phyloP scores from a whole-genome alignment of 441 rosid species.

The Capsella rubella region DNA sequence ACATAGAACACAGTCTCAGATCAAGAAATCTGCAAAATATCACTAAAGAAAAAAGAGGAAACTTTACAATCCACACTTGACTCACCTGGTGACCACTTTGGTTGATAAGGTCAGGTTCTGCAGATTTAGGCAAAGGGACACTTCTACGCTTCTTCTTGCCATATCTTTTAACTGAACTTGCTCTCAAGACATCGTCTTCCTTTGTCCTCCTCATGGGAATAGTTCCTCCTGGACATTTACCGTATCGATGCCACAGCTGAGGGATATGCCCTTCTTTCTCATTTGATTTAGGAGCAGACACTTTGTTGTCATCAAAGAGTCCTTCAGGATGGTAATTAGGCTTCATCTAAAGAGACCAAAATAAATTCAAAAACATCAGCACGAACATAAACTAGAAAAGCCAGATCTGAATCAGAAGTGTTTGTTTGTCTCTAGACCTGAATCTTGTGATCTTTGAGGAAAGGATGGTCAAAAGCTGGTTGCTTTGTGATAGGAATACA shows the following conservation, averaged over 20 bases:
- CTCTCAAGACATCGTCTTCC: constrained; percentile 82
- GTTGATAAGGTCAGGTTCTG: constrained; percentile 73
- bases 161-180: constrained; percentile 86
- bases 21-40: constrained; percentile 11
- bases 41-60: not conserved
- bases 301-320: constrained; percentile 79
- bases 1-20: constrained; percentile 15
- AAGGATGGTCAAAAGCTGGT: constrained; percentile 98
- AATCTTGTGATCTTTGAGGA: constrained; percentile 95
- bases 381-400: constrained; percentile 18
- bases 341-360: constrained; percentile 59
- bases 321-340: constrained; percentile 90
- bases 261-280: constrained; percentile 58
- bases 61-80: not conserved
- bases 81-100: constrained; percentile 93
- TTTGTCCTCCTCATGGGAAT: constrained; percentile 92
- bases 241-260: constrained; percentile 89
- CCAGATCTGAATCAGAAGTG: not conserved
- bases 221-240: constrained; percentile 78
- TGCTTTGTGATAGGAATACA: constrained; percentile 86
- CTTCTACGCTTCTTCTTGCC: constrained; percentile 85
- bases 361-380: constrained; percentile 12
- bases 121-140: constrained; percentile 84
- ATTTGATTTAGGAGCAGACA: constrained; percentile 51
- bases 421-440: constrained; percentile 56